Conservation (phyloP, 345 rosid species). For the Eutrema japonicum region DNA sequence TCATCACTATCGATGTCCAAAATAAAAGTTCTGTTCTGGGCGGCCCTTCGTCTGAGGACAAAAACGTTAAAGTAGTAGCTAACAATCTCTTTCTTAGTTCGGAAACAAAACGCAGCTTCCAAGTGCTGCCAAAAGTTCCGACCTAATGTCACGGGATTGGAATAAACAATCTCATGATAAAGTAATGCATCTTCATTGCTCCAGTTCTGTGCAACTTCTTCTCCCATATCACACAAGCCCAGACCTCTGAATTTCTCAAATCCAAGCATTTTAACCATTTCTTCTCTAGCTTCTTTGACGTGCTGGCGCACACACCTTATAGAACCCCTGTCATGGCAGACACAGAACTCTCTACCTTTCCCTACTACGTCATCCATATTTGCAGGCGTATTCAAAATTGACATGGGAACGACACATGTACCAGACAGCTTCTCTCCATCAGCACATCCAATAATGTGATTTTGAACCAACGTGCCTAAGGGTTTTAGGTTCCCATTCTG, state of each 20-base stretch:
- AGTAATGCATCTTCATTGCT: constrained; percentile 59
- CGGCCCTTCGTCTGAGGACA: constrained; percentile 60
- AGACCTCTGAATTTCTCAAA: constrained; percentile 54
- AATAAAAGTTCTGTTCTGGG: constrained; percentile 61
- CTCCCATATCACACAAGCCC: constrained; percentile 80
- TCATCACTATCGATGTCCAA: constrained; percentile 75
- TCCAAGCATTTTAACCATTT: constrained; percentile 56
- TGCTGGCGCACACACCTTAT: constrained; percentile 66
- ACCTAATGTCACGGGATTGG: constrained; percentile 58
- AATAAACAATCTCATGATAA: constrained; percentile 60
- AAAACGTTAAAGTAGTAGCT: constrained; percentile 82
- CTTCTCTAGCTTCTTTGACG: constrained; percentile 62
- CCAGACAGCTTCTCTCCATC: constrained; percentile 49
- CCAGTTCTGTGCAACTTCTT: constrained; percentile 62
- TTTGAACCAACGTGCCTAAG: constrained; percentile 21
- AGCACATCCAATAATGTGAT: constrained; percentile 17
- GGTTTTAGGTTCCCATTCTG: constrained; percentile 22
- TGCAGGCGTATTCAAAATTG: constrained; percentile 14
- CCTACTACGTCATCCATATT: constrained; percentile 42
- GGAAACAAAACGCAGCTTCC: constrained; percentile 57
- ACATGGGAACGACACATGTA: constrained; percentile 54
- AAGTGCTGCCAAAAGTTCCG: constrained; percentile 72
- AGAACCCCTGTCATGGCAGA: constrained; percentile 61
- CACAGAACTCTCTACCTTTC: constrained; percentile 49
- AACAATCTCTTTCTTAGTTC: constrained; percentile 61